Evolutionary conservation across 805 yeast genomes (phyloP), one percentile per base, ranked within the genome.

Genomic region (Metschnikowia colocasiae): DNA sequence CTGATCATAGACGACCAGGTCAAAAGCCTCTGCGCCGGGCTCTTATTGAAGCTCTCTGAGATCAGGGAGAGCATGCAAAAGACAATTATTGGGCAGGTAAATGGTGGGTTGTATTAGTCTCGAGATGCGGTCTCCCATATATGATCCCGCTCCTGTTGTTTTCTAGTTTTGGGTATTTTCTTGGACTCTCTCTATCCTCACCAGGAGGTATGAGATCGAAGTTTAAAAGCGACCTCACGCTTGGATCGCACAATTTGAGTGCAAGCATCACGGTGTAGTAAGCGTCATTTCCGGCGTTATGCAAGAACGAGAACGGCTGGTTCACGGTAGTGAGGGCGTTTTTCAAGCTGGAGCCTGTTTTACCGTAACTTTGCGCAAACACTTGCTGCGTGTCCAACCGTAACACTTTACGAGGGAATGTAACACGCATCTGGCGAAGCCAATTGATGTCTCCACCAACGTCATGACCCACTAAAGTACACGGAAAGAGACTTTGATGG

Each of bases 11-110:
- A 72, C 33, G 64, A 63, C 12, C 55, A 60, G 43, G 52, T 69
- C 16, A 69, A 70, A 48, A 62, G 74, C 43, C 53, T 71, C 25
- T 58, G 72, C 47, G 76, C 77, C 19, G 76, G 74, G 3, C 59
- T 70, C 35, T 51, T 72, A 22, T 55, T 72, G n/a, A 55, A 63
- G 30, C 48, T 69, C 20, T 56, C 56, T 12, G 53, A 54, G 4
- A 38, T 53, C 16, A 47, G 53, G 12, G 61, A 62, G 22, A 58
- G 48, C 22, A 59, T 56, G 50, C 68, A 71, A 47, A 51, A 66
- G 20, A 52, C 65, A 6, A 34, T 71, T 12, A 50, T 69, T 39
- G 69, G 66, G 45, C 65, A 62, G 41, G 50, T 60, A 45, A 68
- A 66, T 49, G 49, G 47, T 4, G 56, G 51, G 2, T 40, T 54